Evolutionary conservation across 1,139 yeast species (phyloP), one percentile per base, ranked within the genome.

Genomic region (Blastobotrys apis): DNA sequence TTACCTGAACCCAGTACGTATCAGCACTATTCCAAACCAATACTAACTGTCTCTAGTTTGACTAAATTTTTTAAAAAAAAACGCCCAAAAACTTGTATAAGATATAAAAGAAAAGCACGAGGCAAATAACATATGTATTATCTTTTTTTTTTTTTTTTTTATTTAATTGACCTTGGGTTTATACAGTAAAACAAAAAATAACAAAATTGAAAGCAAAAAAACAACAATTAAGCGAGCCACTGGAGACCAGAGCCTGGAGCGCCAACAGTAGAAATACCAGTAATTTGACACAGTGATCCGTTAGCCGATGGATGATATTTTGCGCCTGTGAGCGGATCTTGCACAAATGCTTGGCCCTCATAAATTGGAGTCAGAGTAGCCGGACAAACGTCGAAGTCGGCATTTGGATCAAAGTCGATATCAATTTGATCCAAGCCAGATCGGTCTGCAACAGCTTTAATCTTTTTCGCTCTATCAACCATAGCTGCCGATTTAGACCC

Each of bases 221-320:
- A 4, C 37, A 15, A 16, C 8, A 32, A 4, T 31, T 46, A 47
- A 21, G 47, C 49, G 9, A 27, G 16, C 35, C 51, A 45, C 20
- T 94, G 80, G 59, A 90, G 75, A 19, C 98, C 98, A 23, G 96
- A 84, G n/a, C 95, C 94, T 22, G 94, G 85, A n/a, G 88, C 87
- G 21, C 98, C 98, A 52, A 94, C 80, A 44, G 76, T 71, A 5
- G 97, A 84, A 52, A 94, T 73, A 37, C 74, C 68, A 5, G 97
- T 85, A 51, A 94, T 80, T 45, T 68, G 71, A 68, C 96, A 92
- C 35, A 87, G 59, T 54, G 77, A 75, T 41, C 96, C 97, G 71
- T 84, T 81, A 61, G 80, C 84, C 47, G 78, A 74, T 5, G 80
- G 73, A 56, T 84, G 85, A 63, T 92, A 94, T 60, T 77, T 81